Percentiles rank a stretch among this genome's conserved stretches.
Evolutionary conservation across 208 protist genomes (phyloP).

Genomic region (Leishmania tarentolae): DNA sequence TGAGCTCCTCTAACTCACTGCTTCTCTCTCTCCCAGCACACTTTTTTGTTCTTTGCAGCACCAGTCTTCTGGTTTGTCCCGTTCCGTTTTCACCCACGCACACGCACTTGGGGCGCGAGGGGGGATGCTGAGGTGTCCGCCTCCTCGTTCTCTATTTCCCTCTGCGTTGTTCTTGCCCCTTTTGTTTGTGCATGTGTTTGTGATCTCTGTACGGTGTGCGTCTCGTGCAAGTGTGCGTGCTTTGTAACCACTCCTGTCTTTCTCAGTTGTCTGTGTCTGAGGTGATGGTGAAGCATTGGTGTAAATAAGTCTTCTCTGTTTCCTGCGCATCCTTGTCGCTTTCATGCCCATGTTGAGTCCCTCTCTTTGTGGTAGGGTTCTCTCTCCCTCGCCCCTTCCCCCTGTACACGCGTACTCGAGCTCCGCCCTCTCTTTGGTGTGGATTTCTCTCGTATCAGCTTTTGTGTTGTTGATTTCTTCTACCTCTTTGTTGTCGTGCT

Average conservation of each 20-base stretch:
- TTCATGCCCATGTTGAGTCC: neutral
- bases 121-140: neutral
- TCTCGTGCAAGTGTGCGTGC: neutral
- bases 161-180: neutral
- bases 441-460: neutral
- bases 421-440: neutral
- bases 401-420: neutral
- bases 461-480: neutral
- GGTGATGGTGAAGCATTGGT: no score
- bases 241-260: neutral
- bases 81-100: neutral
- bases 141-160: neutral
- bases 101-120: neutral
- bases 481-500: neutral
- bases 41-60: neutral
- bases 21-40: neutral
- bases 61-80: neutral
- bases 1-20: neutral
- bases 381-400: neutral
- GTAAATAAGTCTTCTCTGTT: neutral
- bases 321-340: constrained; percentile 8
- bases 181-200: neutral
- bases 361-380: neutral
- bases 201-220: neutral
- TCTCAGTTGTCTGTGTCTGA: no score